Evolutionary conservation across 1,139 yeast genomes (phyloP), one percentile per base, ranked within the genome.

Genomic region (Zygoascus hellenicus): DNA sequence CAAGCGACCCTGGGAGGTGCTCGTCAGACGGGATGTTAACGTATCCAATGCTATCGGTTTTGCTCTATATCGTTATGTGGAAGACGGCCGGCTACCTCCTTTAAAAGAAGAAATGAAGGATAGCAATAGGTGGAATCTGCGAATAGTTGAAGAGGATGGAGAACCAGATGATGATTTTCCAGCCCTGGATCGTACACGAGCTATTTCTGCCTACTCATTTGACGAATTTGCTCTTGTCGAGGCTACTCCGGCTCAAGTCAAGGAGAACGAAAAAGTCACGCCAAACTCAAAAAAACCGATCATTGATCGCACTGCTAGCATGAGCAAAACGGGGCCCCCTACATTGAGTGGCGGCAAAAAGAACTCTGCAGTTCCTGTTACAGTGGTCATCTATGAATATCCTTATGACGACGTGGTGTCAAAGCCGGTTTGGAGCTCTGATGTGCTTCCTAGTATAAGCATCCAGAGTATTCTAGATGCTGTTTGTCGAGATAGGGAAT

Each of bases 161-260:
- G 73, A 68, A 48, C 71, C 73, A 1, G 76, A 71, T 48, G 72
- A 68, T 35, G 76, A 71, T 50, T 72, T 71, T 48, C 76, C 76
- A 1, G 74, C 76, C 0, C 55, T 71, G 28, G 75, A 71, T 46
- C 57, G 76, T 22, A 60, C 65, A 5, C 52, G 76, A 29, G 59
- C 64, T 16, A 60, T 71, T 9, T 64, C 70, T 7, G 68, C 71
- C 5, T 72, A 68, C 50, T 62, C 70, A 6, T 71, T 68, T 48
- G 75, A 71, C 46, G 75, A 71, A 51, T 69, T 72, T 58, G 76
- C 76, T 6, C 54, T 71, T 30, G 74, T 71, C 1, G 58, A 56
- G 42, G 74, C 74, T 1, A 61, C 70, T 4, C 59, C 63, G 4
- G 59, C 53, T 9, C 71, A 69, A 54, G 54, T 50, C 31, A 51